These are phyloP conservation scores for Aspergillus piperis DNA, from an alignment of 2,329 filamentous ascomycete species.

Conservation along the genomic window DNA sequence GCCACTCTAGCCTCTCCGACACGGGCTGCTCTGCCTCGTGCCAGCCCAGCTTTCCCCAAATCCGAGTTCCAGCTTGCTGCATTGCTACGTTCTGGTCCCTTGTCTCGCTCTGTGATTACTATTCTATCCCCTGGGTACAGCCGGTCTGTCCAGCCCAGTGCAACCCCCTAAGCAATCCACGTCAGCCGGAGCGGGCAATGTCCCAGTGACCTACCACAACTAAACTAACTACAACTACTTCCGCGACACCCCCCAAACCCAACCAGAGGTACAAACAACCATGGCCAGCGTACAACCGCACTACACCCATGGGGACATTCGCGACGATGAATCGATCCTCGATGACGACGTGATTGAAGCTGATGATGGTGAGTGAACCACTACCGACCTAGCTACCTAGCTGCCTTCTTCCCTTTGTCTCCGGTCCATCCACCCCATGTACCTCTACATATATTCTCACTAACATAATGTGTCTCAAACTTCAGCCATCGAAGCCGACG, in stretches of 20 bases:
- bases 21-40: background rate
- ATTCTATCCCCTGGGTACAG: conserved; percentile 1
- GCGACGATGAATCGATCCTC: conserved; percentile 61
- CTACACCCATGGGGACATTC: conserved; percentile 59
- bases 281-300: conserved; percentile 44
- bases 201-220: conserved; percentile 12
- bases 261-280: conserved; percentile 7
- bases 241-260: conserved; percentile 3
- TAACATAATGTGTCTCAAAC: background rate
- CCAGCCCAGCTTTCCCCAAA: background rate
- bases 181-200: conserved; percentile 16
- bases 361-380: conserved; percentile 68
- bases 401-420: background rate
- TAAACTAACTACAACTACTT: background rate
- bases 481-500: conserved; percentile 84
- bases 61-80: background rate
- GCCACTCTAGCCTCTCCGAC: conserved; percentile 44
- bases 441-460: background rate
- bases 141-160: conserved; percentile 4
- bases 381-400: conserved; percentile 1
- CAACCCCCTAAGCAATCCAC: background rate
- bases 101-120: background rate
- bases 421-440: background rate
- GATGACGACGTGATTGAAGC: conserved; percentile 76
- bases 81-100: background rate